Percentiles rank a stretch among this genome's conserved stretches.
phyloP scores from a whole-genome alignment of 176 grass and related monocot species.

The Oryza australiensis region DNA sequence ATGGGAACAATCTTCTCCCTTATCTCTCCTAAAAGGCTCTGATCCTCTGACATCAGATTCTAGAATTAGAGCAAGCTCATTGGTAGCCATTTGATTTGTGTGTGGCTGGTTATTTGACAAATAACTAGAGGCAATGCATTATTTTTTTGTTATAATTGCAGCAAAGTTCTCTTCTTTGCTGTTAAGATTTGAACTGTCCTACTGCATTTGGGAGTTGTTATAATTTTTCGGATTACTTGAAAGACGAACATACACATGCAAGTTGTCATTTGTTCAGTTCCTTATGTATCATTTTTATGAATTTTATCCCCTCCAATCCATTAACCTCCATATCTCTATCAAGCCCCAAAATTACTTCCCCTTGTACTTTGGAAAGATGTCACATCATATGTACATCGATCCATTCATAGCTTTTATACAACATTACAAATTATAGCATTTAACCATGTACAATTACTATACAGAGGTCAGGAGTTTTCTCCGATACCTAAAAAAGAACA shows the following conservation, averaged over 20 bases:
- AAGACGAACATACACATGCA: neutral
- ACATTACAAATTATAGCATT: too few relatives aligned
- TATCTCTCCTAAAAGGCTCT: neutral
- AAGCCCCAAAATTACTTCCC: neutral
- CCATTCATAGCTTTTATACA: neutral
- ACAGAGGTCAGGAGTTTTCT: neutral
- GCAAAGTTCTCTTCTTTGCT: neutral
- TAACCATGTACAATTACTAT: neutral
- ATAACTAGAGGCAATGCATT: neutral
- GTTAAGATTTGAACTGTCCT: neutral
- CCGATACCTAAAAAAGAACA: neutral
- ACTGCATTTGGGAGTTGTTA: neutral
- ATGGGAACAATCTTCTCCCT: constrained; percentile 28
- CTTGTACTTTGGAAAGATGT: neutral
- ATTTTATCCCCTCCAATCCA: neutral
- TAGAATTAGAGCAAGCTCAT: neutral
- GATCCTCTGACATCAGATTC: constrained; percentile 7
- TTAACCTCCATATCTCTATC: neutral
- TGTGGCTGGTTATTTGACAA: neutral
- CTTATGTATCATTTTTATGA: neutral
- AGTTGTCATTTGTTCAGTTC: neutral
- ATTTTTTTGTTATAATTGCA: neutral
- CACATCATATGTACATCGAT: neutral
- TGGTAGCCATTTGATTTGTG: neutral
- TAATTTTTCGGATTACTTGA: neutral